Base-by-base conservation (phyloP, 805 yeast genomes). In the Ogataea trehaloabstinens region DNA sequence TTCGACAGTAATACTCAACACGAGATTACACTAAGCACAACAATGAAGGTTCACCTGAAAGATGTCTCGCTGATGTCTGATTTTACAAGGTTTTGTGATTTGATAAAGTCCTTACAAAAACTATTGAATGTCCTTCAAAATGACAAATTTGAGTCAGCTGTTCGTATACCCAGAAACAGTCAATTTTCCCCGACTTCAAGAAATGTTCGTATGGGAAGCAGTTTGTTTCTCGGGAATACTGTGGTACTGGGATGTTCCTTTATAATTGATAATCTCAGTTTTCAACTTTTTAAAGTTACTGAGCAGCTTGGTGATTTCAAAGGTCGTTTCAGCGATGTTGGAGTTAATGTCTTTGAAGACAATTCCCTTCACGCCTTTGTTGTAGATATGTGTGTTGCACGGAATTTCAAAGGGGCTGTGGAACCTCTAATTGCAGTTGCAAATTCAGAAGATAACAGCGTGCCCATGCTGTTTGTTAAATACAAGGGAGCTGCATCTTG, bases 381-480 rank as follows among this genome's bases (percentile, higher is more conserved):
- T 3, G 44, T 52, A 49, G 35, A 38, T 13, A 17, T 40, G 4
- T 15, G 32, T 2, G 7, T 46, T 7, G 31, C 18, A 10, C 41
- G 61, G 16, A 16, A 28, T 2, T 35, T 13, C 12, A 34, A 31
- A 3, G 34, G 20, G 20, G 19, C 32, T 2, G 28, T 28, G 2
- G 72, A 73, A 40, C 42, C 50, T 3, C 25, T 71, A n/a, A 27
- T 71, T 1, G 46, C 49, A 2, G 42, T 60, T 1, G 63, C 70
- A 7, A 64, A 60, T 44, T 48, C 54, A 11, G 63, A 61, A 31
- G 66, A 63, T 35, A 50, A 40, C 35, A 37, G 51, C 25, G 49
- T 57, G 6, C 79, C 79, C 1, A 55, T 69, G 39, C 44, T 76
- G 1, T 67, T 69, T 2, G 38, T 71, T 12, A 69, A 67, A 34